Conservation (phyloP, 2,329 filamentous ascomycete genomes). For the Elsinoe fawcettii region DNA sequence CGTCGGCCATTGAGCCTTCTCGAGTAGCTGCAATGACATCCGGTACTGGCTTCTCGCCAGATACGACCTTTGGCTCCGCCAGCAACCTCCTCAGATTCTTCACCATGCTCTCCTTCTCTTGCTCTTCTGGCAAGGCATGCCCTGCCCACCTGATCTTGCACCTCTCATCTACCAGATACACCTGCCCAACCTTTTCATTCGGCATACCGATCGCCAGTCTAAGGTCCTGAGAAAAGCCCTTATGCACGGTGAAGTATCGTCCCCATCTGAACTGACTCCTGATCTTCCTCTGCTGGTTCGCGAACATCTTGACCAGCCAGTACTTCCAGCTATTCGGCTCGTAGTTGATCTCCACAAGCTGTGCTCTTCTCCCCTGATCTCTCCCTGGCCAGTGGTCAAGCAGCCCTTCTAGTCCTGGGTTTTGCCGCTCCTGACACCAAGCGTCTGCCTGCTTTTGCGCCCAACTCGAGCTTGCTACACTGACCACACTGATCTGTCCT, state of each 20-base stretch:
- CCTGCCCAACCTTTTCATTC: slow-evolving; percentile 89
- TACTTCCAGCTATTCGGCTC: slow-evolving; percentile 68
- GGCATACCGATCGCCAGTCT: slow-evolving; percentile 59
- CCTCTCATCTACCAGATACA: slow-evolving; percentile 79
- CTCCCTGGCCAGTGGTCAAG: slow-evolving; percentile 31
- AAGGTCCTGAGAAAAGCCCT: slow-evolving; percentile 48
- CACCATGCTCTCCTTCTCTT: slow-evolving; percentile 60
- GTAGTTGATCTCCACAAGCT: slow-evolving; percentile 79
- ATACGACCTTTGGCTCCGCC: slow-evolving; percentile 39
- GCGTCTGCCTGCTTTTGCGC: slow-evolving; percentile 70
- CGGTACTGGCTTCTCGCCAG: slow-evolving; percentile 33
- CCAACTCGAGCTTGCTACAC: slow-evolving; percentile 77
- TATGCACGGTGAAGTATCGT: slow-evolving; percentile 53
- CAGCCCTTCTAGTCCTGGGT: slow-evolving; percentile 60
- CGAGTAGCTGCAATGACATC: slow-evolving; percentile 26
- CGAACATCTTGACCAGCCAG: slow-evolving; percentile 49
- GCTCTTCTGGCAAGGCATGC: slow-evolving; percentile 59
- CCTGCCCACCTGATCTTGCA: slow-evolving; percentile 94
- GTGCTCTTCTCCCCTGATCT: slow-evolving; percentile 48
- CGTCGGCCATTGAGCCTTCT: slow-evolving; percentile 4
- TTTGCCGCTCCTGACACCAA: slow-evolving; percentile 59
- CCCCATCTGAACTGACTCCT: slow-evolving; percentile 45
- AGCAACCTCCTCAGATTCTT: slow-evolving; percentile 57
- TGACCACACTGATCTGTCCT: slow-evolving; percentile 70
- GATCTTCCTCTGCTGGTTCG: slow-evolving; percentile 42